Evolutionary conservation across 108 stramenopile genomes (phyloP).

Genomic region (Skeletonema costatum): DNA sequence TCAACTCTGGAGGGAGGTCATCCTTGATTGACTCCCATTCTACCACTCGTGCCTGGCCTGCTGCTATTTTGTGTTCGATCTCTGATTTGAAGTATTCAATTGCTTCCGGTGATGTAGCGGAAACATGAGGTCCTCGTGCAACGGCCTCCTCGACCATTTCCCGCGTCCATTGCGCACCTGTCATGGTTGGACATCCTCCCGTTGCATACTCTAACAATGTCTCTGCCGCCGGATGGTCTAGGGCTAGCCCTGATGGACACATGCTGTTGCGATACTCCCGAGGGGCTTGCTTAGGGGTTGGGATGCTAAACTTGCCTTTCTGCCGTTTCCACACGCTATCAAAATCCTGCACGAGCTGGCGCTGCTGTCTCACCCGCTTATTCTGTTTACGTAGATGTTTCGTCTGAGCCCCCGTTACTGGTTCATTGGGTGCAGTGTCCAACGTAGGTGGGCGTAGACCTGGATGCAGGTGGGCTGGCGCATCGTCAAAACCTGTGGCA

Average conservation of each 20-base stretch:
- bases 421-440: too few relatives aligned
- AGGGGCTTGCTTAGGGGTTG: not conserved
- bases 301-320: too few relatives aligned
- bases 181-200: conserved; percentile 13
- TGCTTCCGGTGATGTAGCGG: conserved; percentile 11
- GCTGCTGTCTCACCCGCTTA: too few relatives aligned
- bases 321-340: too few relatives aligned
- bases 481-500: too few relatives aligned
- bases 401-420: too few relatives aligned
- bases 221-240: conserved; percentile 14
- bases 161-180: conserved; percentile 12
- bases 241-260: conserved; percentile 16
- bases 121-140: conserved; percentile 14
- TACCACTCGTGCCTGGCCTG: conserved; percentile 2
- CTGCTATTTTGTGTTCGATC: conserved; percentile 5
- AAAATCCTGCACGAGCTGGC: too few relatives aligned
- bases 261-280: not conserved
- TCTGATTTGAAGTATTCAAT: conserved; percentile 11
- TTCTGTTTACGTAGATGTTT: too few relatives aligned
- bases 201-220: conserved; percentile 10
- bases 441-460: too few relatives aligned
- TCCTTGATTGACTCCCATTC: conserved; percentile 20
- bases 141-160: conserved; percentile 15
- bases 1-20: conserved; percentile 4
- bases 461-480: too few relatives aligned